Conservation (phyloP, 305 asterid species). For the Solanum hybrid region DNA sequence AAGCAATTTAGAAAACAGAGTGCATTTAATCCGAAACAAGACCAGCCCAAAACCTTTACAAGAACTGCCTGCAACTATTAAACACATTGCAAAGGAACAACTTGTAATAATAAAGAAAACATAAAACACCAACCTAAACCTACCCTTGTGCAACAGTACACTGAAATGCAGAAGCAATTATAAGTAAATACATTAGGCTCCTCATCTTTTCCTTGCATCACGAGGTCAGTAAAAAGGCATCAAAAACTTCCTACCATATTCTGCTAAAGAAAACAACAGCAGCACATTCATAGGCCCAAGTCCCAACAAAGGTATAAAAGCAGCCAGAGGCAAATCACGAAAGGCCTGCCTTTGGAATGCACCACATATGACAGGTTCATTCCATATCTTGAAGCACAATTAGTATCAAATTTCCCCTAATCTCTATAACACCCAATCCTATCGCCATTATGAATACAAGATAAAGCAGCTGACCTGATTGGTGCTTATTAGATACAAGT, state of each 20-base stretch:
- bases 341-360: background rate
- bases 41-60: background rate
- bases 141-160: background rate
- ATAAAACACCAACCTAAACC: background rate
- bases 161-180: background rate
- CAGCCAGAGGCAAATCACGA: background rate
- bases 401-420: background rate
- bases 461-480: conserved; percentile 67
- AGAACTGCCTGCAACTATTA: background rate
- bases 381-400: background rate
- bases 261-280: background rate
- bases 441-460: conserved; percentile 1
- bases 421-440: background rate
- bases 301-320: conserved; percentile 1
- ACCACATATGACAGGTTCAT: background rate
- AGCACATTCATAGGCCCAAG: background rate
- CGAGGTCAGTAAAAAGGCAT: background rate
- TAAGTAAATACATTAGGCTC: background rate
- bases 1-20: background rate
- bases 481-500: conserved; percentile 75
- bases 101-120: background rate
- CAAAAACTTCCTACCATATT: background rate
- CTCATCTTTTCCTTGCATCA: background rate
- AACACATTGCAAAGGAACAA: background rate
- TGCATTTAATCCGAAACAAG: background rate